phyloP scores from a whole-genome alignment of 2,329 filamentous ascomycete genomes.

The Penicillium sp. region DNA sequence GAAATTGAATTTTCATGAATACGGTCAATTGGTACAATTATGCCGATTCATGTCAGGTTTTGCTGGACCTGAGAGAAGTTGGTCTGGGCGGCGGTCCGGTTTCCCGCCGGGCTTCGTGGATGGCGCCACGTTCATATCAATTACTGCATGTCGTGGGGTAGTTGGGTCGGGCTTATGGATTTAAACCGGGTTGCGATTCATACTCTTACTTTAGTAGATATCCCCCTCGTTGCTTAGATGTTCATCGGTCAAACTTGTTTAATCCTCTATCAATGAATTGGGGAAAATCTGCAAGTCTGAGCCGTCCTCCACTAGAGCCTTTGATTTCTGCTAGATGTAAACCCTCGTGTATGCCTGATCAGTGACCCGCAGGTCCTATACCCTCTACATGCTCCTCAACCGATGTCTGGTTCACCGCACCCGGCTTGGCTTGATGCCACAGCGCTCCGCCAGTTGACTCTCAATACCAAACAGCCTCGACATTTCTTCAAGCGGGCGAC shows the following conservation, averaged over 20 bases:
- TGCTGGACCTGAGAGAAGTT: neutral
- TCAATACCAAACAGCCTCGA: neutral
- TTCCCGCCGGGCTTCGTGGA: neutral
- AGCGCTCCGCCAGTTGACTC: neutral
- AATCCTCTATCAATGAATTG: neutral
- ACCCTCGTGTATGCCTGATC: neutral
- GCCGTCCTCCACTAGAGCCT: neutral
- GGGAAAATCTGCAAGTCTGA: neutral
- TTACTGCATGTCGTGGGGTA: neutral
- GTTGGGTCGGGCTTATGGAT: neutral
- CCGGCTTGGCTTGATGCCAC: neutral
- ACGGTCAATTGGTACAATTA: neutral
- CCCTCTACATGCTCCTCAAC: neutral
- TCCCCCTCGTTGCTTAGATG: too few species aligned
- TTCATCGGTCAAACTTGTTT: too few species aligned
- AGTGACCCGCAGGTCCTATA: neutral
- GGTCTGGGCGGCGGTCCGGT: neutral
- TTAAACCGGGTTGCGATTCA: neutral
- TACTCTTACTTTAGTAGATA: neutral
- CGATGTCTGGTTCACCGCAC: neutral
- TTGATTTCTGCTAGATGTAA: neutral
- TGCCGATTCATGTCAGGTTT: neutral
- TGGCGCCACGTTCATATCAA: neutral
- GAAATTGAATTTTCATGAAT: neutral
- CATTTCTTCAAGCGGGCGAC: neutral